Base-by-base conservation (phyloP, 495 filamentous ascomycete genomes). In the Podospora australis region DNA sequence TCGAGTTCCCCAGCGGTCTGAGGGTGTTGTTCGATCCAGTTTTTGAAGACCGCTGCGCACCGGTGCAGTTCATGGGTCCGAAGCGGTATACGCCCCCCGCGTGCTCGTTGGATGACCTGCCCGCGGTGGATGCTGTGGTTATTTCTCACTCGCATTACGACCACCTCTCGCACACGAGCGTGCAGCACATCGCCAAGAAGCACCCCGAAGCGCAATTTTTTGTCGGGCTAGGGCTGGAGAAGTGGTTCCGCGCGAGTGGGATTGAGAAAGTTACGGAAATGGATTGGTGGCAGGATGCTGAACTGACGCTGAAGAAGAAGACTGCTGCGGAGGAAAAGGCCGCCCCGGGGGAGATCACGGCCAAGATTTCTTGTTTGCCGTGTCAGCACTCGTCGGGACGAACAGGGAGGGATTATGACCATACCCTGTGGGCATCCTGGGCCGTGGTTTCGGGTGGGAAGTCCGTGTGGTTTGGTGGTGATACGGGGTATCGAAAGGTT, bases 71-170 rank as follows among this genome's bases (percentile, higher is more conserved):
- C 63, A 40, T 86, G 29, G 82, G 86, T 0, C 88, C 91, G 0
- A 89, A 86, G 68, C 75, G 92, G 41, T 95, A 82, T 64, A 95
- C 92, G 0, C 72, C 84, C 44, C 73, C 77, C 46, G 87, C 92
- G 2, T 95, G 89, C 58, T 50, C 82, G 26, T 79, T 95, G 52
- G 73, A 78, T 28, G 88, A 95, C 53, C 77, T 98, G 8, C 92
- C 90, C 6, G 66, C 74, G 21, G 81, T 98, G 46, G 92, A 98
- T 56, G 83, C 84, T 1, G 89, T 97, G 2, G 76, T 95, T 24
- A 97, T 98, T 48, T 88, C 83, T 6, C 92, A 97, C 59, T 89
- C 83, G 46, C 91, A 96, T 66, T 96, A 98, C 58, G 92, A 98
- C 64, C 92, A 98, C 60, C 65, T 97, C 17, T 89, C 86, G 7